These are phyloP conservation scores for Talaromyces atroroseus DNA, from an alignment of 2,329 filamentous ascomycete species.

Conservation along the genomic window DNA sequence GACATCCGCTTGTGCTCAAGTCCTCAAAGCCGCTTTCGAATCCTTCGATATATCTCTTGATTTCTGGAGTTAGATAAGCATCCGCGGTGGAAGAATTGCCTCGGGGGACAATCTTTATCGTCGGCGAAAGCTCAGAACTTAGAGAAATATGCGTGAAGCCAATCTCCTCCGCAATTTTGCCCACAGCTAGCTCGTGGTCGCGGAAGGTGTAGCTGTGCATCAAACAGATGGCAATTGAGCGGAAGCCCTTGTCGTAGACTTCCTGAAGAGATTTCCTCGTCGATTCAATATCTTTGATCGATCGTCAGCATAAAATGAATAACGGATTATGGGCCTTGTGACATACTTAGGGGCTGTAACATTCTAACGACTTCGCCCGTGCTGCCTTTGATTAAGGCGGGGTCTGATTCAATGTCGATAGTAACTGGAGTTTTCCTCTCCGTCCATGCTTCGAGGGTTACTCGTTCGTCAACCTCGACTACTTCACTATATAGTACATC, in stretches of 20 bases:
- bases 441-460: conserved; percentile 60
- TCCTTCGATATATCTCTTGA: conserved; percentile 68
- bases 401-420: conserved; percentile 73
- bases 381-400: conserved; percentile 54
- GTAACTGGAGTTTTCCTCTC: conserved; percentile 20
- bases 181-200: conserved; percentile 73
- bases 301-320: too few relatives aligned
- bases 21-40: conserved; percentile 76
- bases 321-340: background rate
- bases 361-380: conserved; percentile 54
- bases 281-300: background rate
- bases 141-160: conserved; percentile 70
- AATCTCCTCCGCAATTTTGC: conserved; percentile 70
- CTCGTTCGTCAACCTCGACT: conserved; percentile 80
- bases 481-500: conserved; percentile 80
- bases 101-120: conserved; percentile 77
- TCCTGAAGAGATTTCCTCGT: conserved; percentile 2
- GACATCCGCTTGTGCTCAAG: conserved; percentile 61
- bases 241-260: background rate
- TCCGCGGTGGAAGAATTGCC: conserved; percentile 74
- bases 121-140: conserved; percentile 73
- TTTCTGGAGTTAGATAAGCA: conserved; percentile 73
- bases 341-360: background rate
- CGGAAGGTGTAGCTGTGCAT: conserved; percentile 54
- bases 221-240: conserved; percentile 1